These are phyloP conservation scores for Paramecium tetraurelia DNA, from an alignment of 73 alveolate species.

Conservation along the genomic window DNA sequence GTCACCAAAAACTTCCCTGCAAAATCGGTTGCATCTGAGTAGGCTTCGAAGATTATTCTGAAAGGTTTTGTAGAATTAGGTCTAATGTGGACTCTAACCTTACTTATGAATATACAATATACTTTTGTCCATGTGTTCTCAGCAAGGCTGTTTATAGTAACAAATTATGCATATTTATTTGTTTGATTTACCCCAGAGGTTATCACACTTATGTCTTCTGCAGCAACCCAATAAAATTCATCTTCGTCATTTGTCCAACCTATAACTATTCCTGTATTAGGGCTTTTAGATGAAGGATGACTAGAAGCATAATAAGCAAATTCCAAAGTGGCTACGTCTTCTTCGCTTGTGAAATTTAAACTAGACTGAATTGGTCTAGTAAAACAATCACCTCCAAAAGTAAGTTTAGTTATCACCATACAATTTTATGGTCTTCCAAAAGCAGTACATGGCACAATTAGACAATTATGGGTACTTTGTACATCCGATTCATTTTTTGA, in stretches of 20 bases:
- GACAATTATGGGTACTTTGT: background rate
- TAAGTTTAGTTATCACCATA: background rate
- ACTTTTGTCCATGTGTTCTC: background rate
- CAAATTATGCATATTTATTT: background rate
- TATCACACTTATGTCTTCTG: background rate
- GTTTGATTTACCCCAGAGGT: background rate
- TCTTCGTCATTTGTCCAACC: conserved; percentile 4
- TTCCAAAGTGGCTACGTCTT: background rate
- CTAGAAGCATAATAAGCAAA: background rate
- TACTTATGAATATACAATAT: background rate
- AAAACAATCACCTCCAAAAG: conserved; percentile 34
- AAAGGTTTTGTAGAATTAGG: background rate
- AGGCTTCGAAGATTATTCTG: conserved; percentile 23
- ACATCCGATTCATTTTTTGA: background rate
- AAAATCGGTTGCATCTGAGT: background rate
- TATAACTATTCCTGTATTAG: background rate
- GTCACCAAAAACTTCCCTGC: conserved; percentile 8
- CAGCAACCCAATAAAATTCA: background rate
- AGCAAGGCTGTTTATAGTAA: background rate
- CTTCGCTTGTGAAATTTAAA: background rate
- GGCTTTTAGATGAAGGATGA: background rate
- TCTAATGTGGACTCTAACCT: background rate
- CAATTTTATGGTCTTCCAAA: background rate
- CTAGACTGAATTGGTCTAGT: background rate
- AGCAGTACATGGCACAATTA: conserved; percentile 16